Base-by-base conservation (phyloP, 306 rosid species). In the Mimosa bimucronata region DNA sequence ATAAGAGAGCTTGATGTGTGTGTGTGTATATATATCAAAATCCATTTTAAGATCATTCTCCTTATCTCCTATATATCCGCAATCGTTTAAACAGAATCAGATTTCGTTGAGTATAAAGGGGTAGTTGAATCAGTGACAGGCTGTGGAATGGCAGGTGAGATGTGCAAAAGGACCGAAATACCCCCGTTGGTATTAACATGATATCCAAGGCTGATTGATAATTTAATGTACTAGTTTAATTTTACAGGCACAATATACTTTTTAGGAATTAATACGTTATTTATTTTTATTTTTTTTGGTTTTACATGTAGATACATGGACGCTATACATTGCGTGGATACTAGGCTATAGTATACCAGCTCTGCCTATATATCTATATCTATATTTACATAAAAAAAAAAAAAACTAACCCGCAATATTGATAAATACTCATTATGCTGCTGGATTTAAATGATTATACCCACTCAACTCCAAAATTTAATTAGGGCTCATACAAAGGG, bases 1-100 rank as follows among this genome's bases (percentile, higher is more conserved):
- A 11, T 75, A 79, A 86, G 86, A 75, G 38, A 34, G 38, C 38
- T 34, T 34, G 38, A 34, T n/a, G n/a, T n/a, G n/a, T n/a, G n/a
- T n/a, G n/a, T n/a, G n/a, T n/a, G n/a, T n/a, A n/a, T n/a, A n/a
- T n/a, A n/a, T n/a, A n/a, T n/a, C n/a, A n/a, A n/a, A n/a, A n/a
- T n/a, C n/a, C n/a, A n/a, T n/a, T n/a, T 62, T 45, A 77, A 74
- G 78, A 10, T 76, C 26, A 5, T 10, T 77, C 1, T 21, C 85
- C 76, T 30, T 34, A 26, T 34, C n/a, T n/a, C n/a, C n/a, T n/a
- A n/a, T 34, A 34, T 34, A 74, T 67, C 70, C 23, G 52, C 77
- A 73, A 79, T 46, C 13, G 73, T 10, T 50, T 76, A 26, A 60
- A 25, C 4, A 2, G 37, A 76, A 75, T 71, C 21, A 19, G 60